A percentile compares a stretch with the other conserved stretches of the same genome.
Conservation (phyloP, 208 protist species). For the Acanthamoeba royreba region DNA sequence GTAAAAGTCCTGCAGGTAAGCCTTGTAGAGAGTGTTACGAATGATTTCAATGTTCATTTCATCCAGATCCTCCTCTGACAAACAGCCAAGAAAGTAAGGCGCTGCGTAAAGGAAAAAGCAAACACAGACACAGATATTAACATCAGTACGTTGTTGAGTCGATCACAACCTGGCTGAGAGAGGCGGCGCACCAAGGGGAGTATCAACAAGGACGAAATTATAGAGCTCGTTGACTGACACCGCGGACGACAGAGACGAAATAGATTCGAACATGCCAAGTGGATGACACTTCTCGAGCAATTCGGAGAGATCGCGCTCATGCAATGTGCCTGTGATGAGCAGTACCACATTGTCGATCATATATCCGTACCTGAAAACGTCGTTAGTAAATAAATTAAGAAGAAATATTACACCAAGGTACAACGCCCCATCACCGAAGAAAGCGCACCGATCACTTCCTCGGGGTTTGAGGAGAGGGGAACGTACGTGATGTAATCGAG, state of each 20-base stretch:
- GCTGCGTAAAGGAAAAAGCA: not conserved
- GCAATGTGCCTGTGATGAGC: constrained; percentile 81
- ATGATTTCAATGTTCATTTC: constrained; percentile 97
- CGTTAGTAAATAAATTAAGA: constrained; percentile 50
- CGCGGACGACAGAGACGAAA: constrained; percentile 90
- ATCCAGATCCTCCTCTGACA: constrained; percentile 81
- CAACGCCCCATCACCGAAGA: too few species aligned
- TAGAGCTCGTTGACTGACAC: constrained; percentile 93
- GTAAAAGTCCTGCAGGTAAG: constrained; percentile 98
- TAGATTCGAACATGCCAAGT: constrained; percentile 94
- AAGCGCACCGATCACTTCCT: too few species aligned
- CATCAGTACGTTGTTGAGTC: not conserved
- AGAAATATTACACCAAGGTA: constrained; percentile 28
- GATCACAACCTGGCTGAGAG: not conserved
- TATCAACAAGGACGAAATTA: constrained; percentile 95
- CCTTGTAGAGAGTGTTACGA: constrained; percentile 96
- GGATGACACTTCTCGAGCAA: constrained; percentile 96
- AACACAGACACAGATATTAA: not conserved
- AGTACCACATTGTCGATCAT: constrained; percentile 94
- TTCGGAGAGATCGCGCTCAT: constrained; percentile 65
- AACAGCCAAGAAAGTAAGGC: constrained; percentile 68
- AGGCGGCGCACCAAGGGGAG: constrained; percentile 87
- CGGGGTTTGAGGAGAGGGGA: too few species aligned
- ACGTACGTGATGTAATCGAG: constrained; percentile 96
- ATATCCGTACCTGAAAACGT: constrained; percentile 88